Evolutionary conservation across 169 alveolate genomes (phyloP).

Genomic region (Babesia divergens): DNA sequence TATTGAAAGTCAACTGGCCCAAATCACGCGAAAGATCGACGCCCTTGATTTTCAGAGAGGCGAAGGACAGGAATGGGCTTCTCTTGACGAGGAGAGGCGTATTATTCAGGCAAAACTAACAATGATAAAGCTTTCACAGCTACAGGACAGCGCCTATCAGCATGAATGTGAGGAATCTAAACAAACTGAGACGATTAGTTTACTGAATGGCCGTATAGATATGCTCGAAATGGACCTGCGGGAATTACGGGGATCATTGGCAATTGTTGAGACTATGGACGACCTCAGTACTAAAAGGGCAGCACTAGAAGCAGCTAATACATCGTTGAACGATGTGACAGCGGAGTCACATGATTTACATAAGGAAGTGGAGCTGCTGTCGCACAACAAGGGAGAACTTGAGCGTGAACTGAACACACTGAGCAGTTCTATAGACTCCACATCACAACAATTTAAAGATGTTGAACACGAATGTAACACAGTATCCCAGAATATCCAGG

Average conservation of each 20-base stretch:
- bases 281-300: not conserved
- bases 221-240: constrained; percentile 16
- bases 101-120: constrained; percentile 22
- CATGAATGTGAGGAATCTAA: not conserved
- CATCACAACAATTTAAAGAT: not conserved
- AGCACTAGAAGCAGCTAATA: not conserved
- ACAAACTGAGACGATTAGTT: not conserved
- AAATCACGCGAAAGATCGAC: constrained; percentile 29
- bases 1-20: constrained; percentile 27
- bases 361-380: constrained; percentile 17
- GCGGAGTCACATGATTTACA: constrained; percentile 3
- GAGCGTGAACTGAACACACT: constrained; percentile 18
- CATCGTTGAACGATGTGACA: not conserved
- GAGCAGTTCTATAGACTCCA: not conserved
- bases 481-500: constrained; percentile 11
- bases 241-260: not conserved
- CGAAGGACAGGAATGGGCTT: constrained; percentile 32
- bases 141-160: not conserved
- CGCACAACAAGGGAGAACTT: constrained; percentile 21
- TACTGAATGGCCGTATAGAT: constrained; percentile 17
- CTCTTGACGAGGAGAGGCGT: constrained; percentile 37
- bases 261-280: constrained; percentile 20
- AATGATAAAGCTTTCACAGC: constrained; percentile 10
- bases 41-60: constrained; percentile 11
- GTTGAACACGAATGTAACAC: not conserved